phyloP scores from a whole-genome alignment of 805 yeast species.

The Pichia heedii region DNA sequence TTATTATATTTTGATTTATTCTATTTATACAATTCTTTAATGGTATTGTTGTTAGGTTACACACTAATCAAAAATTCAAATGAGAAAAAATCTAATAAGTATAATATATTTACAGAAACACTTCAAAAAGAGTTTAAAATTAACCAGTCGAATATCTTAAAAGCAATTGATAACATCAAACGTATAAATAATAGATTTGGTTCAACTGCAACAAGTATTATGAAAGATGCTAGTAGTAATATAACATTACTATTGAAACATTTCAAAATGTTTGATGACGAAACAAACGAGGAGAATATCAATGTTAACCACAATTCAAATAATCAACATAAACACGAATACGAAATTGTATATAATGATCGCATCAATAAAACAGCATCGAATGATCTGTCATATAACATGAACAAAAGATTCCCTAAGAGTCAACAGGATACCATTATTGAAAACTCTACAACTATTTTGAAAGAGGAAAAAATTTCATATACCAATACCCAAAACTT shows the following conservation, averaged over 20 bases:
- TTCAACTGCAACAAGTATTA: conserved; percentile 20
- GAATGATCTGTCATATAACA: too few species aligned
- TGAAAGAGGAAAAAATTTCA: too few species aligned
- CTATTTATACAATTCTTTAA: conserved; percentile 28
- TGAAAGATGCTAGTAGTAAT: conserved; percentile 27
- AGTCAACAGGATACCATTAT: too few species aligned
- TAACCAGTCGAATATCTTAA: conserved; percentile 7
- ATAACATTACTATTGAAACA: conserved; percentile 21
- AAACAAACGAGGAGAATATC: neutral
- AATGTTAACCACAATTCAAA: neutral
- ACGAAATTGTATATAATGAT: neutral
- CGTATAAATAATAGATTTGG: conserved; percentile 11
- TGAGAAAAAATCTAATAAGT: conserved; percentile 1
- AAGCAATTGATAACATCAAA: conserved; percentile 13
- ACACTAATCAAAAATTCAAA: conserved; percentile 16
- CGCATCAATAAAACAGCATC: too few species aligned
- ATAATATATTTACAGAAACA: conserved; percentile 7
- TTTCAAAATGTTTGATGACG: conserved; percentile 4
- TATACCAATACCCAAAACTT: too few species aligned
- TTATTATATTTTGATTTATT: conserved; percentile 29
- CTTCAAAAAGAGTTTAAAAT: conserved; percentile 6
- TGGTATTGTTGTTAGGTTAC: conserved; percentile 28
- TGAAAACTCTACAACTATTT: too few species aligned
- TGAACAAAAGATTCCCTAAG: too few species aligned
- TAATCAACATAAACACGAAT: neutral